Conservation (phyloP, 495 filamentous ascomycete genomes). For the Xylaria sp. region DNA sequence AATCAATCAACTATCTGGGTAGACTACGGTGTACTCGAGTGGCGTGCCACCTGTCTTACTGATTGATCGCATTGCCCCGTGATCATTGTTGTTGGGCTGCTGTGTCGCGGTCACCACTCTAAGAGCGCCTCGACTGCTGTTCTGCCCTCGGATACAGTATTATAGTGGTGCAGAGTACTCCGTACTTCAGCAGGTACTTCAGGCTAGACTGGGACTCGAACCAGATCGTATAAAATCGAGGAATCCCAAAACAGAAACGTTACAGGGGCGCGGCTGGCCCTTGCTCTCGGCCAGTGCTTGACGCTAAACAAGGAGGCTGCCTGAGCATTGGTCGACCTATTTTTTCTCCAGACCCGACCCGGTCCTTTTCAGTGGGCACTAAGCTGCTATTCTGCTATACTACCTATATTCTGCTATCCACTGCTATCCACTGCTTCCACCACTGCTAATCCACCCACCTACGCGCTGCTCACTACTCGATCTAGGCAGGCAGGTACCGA, state of each 20-base stretch:
- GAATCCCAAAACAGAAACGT: constrained; percentile 18
- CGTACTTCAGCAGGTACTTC: no score
- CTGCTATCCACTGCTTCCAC: no score
- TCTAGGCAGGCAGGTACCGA: background rate
- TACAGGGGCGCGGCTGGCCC: constrained; percentile 6
- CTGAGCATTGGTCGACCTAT: background rate
- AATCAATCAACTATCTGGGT: background rate
- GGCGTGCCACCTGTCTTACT: background rate
- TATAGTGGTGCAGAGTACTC: background rate
- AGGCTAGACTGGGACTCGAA: background rate
- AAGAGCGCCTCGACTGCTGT: background rate
- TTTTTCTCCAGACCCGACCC: background rate
- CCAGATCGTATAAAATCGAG: constrained; percentile 18
- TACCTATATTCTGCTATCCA: no score
- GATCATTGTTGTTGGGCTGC: background rate
- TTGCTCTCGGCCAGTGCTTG: constrained; percentile 5
- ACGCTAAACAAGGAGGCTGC: constrained; percentile 9
- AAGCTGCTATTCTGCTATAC: background rate
- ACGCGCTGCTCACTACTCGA: background rate
- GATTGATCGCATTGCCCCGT: background rate
- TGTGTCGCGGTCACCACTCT: background rate
- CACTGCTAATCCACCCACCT: background rate
- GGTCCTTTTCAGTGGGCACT: background rate
- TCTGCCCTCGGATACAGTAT: background rate
- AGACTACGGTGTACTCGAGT: background rate